Conservation (phyloP, 2,329 filamentous ascomycete species). For the Aspergillus terreus region DNA sequence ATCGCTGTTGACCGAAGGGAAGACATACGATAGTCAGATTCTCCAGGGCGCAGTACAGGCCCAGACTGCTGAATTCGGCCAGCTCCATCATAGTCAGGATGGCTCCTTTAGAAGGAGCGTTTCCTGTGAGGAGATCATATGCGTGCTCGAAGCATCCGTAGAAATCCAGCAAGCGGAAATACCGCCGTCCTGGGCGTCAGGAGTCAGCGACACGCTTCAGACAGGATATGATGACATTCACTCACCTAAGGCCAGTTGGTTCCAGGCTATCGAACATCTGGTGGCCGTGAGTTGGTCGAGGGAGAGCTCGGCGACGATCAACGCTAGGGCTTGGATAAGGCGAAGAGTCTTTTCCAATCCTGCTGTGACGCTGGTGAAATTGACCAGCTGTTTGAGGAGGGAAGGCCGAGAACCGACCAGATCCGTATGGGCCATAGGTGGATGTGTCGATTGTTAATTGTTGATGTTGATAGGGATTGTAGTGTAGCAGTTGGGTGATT, state of each 20-base stretch:
- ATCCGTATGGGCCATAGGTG: not conserved
- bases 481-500: not conserved
- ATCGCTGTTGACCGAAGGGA: not conserved
- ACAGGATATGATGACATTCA: conserved; percentile 3
- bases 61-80: conserved; percentile 55
- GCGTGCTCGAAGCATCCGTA: conserved; percentile 55
- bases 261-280: conserved; percentile 35
- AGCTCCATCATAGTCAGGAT: conserved; percentile 48
- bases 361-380: conserved; percentile 28
- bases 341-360: conserved; percentile 40
- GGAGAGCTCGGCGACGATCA: conserved; percentile 28
- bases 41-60: conserved; percentile 65
- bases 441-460: too few relatives aligned
- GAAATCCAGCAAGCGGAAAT: conserved; percentile 65
- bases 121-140: conserved; percentile 37
- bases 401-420: not conserved
- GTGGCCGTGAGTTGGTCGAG: conserved; percentile 25
- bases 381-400: conserved; percentile 23
- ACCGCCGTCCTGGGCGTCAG: conserved; percentile 48
- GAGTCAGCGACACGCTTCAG: not conserved
- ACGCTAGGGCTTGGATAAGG: conserved; percentile 34
- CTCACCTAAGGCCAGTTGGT: conserved; percentile 44
- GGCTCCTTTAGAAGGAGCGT: conserved; percentile 12
- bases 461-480: not conserved
- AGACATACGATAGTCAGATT: conserved; percentile 56